Evolutionary conservation across 2,329 filamentous ascomycete species (phyloP).

Genomic region (Cryphonectria carpinicola): DNA sequence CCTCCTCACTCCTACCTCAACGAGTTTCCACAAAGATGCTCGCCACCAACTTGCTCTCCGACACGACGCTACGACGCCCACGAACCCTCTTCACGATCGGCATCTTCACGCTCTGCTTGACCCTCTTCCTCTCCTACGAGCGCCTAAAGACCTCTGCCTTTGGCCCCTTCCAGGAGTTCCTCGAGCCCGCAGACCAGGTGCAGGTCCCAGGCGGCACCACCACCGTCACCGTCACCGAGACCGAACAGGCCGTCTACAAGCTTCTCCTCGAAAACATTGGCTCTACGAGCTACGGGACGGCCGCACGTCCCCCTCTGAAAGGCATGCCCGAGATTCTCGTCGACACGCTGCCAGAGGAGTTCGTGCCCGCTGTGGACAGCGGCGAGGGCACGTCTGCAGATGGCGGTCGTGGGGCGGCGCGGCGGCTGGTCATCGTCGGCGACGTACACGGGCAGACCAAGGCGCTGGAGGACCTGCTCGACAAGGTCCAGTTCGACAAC

Average conservation of each 20-base stretch:
- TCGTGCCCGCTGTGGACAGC: conserved; percentile 31
- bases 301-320: conserved; percentile 44
- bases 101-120: conserved; percentile 38
- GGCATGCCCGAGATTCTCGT: conserved; percentile 35
- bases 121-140: conserved; percentile 40
- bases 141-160: conserved; percentile 38
- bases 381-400: conserved; percentile 19
- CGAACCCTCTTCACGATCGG: conserved; percentile 38
- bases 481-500: conserved; percentile 65
- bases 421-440: conserved; percentile 78
- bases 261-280: conserved; percentile 17
- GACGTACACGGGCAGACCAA: conserved; percentile 89
- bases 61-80: conserved; percentile 34
- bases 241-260: conserved; percentile 14
- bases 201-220: conserved; percentile 12
- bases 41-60: conserved; percentile 15
- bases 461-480: conserved; percentile 68
- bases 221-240: conserved; percentile 1
- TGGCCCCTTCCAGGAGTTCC: conserved; percentile 16
- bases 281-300: conserved; percentile 47
- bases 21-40: neutral
- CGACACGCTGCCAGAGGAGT: conserved; percentile 37
- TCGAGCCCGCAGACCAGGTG: conserved; percentile 14
- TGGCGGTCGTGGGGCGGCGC: conserved; percentile 37
- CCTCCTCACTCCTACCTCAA: neutral